Conservation (phyloP, 805 yeast genomes). For the Candida patagonica region DNA sequence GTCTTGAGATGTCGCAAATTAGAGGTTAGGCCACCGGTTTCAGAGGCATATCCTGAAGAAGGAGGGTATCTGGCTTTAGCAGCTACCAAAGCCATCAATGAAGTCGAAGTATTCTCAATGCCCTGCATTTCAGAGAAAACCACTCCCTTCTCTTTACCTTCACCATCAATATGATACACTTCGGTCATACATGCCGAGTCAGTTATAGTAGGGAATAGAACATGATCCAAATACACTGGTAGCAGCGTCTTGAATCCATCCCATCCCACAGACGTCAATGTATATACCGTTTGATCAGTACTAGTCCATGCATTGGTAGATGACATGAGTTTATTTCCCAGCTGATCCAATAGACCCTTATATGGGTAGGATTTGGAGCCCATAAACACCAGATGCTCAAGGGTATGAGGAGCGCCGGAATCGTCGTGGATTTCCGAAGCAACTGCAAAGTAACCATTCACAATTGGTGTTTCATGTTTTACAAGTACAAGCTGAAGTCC, state of each 20-base stretch:
- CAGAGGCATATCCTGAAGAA: constrained; percentile 77
- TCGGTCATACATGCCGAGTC: constrained; percentile 90
- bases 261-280: constrained; percentile 91
- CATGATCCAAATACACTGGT: constrained; percentile 86
- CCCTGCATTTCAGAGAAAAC: constrained; percentile 98
- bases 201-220: constrained; percentile 74
- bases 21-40: constrained; percentile 84
- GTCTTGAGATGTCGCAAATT: constrained; percentile 67
- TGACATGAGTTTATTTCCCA: constrained; percentile 77
- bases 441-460: constrained; percentile 90
- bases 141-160: constrained; percentile 88
- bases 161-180: constrained; percentile 89
- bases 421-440: constrained; percentile 86
- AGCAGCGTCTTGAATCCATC: constrained; percentile 76
- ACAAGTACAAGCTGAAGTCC: constrained; percentile 75
- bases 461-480: constrained; percentile 71
- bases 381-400: constrained; percentile 91
- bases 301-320: constrained; percentile 96
- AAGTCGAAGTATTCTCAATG: constrained; percentile 70
- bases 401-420: constrained; percentile 89
- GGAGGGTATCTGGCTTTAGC: constrained; percentile 31
- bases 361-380: constrained; percentile 85
- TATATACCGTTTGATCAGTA: constrained; percentile 91
- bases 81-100: constrained; percentile 45
- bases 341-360: constrained; percentile 80